Conservation (phyloP, 768 basidiomycete genomes). For the Leccinellum albellum region DNA sequence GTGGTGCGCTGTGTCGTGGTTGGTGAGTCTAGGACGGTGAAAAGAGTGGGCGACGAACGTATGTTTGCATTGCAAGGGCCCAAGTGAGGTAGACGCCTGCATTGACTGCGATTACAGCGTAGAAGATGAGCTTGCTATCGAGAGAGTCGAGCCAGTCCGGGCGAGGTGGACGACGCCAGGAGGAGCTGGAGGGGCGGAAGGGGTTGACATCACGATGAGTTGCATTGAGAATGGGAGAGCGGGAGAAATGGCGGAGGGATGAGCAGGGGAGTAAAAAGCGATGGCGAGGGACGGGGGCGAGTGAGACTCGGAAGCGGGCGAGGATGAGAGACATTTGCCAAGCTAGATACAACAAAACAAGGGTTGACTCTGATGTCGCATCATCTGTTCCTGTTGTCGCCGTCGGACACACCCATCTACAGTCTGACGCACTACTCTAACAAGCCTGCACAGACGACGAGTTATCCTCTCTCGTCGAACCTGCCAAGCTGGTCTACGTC, state of each 20-base stretch:
- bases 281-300: not conserved
- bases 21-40: not conserved
- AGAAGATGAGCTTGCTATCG: slow-evolving; percentile 52
- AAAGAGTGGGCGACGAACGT: slow-evolving; percentile 29
- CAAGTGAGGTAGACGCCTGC: slow-evolving; percentile 58
- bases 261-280: not conserved
- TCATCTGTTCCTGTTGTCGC: slow-evolving; percentile 81
- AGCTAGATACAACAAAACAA: slow-evolving; percentile 10
- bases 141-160: slow-evolving; percentile 46
- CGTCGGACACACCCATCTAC: slow-evolving; percentile 84
- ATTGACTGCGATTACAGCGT: slow-evolving; percentile 62
- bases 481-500: slow-evolving; percentile 89
- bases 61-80: slow-evolving; percentile 38
- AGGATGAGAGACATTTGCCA: not conserved
- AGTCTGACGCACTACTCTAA: slow-evolving; percentile 78
- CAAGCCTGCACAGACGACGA: slow-evolving; percentile 56
- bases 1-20: slow-evolving; percentile 31
- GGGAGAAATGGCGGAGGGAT: slow-evolving; percentile 14
- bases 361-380: slow-evolving; percentile 59
- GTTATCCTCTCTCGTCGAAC: slow-evolving; percentile 75
- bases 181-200: slow-evolving; percentile 9
- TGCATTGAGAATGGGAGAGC: slow-evolving; percentile 15
- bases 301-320: slow-evolving; percentile 1
- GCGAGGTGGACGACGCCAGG: slow-evolving; percentile 29
- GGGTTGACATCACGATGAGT: slow-evolving; percentile 20